A percentile compares a stretch with the other conserved stretches of the same genome.
phyloP scores from a whole-genome alignment of 805 yeast genomes.

The Scheffersomyces coipomensis region DNA sequence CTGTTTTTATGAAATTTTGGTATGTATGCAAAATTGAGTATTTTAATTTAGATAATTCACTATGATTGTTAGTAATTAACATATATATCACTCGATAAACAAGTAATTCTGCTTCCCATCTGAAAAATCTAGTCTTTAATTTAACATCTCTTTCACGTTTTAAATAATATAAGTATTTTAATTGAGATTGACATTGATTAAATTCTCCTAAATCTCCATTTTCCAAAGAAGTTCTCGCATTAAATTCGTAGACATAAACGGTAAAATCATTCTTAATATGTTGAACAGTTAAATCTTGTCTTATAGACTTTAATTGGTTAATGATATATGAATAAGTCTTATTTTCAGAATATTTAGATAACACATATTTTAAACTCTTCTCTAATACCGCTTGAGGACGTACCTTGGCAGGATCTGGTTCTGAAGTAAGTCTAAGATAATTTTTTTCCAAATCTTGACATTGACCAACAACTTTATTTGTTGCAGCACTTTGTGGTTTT shows the following conservation, averaged over 20 bases:
- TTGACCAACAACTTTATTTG: constrained; percentile 51
- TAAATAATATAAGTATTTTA: constrained; percentile 58
- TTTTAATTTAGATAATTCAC: constrained; percentile 50
- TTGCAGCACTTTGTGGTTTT: constrained; percentile 3
- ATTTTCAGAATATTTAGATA: constrained; percentile 45
- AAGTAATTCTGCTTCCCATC: constrained; percentile 56
- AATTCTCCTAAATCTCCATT: constrained; percentile 88
- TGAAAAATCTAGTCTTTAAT: constrained; percentile 13
- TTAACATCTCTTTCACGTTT: constrained; percentile 28
- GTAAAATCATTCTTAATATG: constrained; percentile 78
- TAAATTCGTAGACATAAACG: constrained; percentile 76
- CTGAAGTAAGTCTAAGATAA: constrained; percentile 84
- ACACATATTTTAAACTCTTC: constrained; percentile 54
- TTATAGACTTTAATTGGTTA: constrained; percentile 86
- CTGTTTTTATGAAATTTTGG: constrained; percentile 4
- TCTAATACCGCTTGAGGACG: constrained; percentile 68
- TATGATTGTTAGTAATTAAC: constrained; percentile 66
- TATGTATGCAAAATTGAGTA: constrained; percentile 8
- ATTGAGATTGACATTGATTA: constrained; percentile 89
- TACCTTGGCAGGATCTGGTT: constrained; percentile 81
- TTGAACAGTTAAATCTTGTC: constrained; percentile 94
- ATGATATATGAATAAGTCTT: constrained; percentile 69
- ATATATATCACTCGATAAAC: constrained; percentile 74
- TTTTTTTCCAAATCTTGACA: constrained; percentile 68
- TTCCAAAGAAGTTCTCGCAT: constrained; percentile 82